A percentile compares a stretch with the other conserved stretches of the same genome.
Conservation (phyloP, 1,284 basidiomycete species). For the Agaricales sp. region DNA sequence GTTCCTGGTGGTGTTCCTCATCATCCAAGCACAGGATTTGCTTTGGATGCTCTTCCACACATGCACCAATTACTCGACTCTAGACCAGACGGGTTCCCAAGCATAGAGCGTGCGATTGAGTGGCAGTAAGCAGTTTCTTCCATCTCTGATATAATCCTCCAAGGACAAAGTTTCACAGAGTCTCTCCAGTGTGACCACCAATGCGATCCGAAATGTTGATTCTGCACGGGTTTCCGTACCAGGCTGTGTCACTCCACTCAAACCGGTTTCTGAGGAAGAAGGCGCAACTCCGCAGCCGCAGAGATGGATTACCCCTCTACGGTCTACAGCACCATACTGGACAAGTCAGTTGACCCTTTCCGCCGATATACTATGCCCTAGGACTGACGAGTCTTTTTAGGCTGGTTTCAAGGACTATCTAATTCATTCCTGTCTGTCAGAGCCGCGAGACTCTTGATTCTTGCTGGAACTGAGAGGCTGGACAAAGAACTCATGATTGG, state of each 20-base stretch:
- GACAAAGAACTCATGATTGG: slow-evolving; percentile 95
- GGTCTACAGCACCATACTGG: slow-evolving; percentile 87
- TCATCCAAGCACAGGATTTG: slow-evolving; percentile 55
- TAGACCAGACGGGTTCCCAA: slow-evolving; percentile 78
- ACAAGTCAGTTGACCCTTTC: slow-evolving; percentile 39
- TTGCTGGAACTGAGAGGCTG: slow-evolving; percentile 89
- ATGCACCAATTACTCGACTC: slow-evolving; percentile 87
- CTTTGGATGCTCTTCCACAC: slow-evolving; percentile 81
- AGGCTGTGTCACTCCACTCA: slow-evolving; percentile 45
- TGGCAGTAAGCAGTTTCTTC: slow-evolving; percentile 75
- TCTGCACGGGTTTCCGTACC: slow-evolving; percentile 86
- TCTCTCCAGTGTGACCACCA: slow-evolving; percentile 50
- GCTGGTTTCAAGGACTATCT: slow-evolving; percentile 87
- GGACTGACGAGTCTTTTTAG: slow-evolving; percentile 26
- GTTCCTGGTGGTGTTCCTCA: slow-evolving; percentile 2
- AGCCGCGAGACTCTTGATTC: slow-evolving; percentile 77
- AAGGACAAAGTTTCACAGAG: slow-evolving; percentile 7
- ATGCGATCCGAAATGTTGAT: slow-evolving; percentile 66
- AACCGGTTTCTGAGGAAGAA: slow-evolving; percentile 26
- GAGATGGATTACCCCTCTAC: slow-evolving; percentile 79
- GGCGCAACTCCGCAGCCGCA: slow-evolving; percentile 30
- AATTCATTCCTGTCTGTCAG: slow-evolving; percentile 65
- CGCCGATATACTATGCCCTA: not conserved
- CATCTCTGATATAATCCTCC: slow-evolving; percentile 2
- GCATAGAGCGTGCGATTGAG: slow-evolving; percentile 76